phyloP scores from a whole-genome alignment of 2,329 filamentous ascomycete species.

The Cordyceps cateniannulata region DNA sequence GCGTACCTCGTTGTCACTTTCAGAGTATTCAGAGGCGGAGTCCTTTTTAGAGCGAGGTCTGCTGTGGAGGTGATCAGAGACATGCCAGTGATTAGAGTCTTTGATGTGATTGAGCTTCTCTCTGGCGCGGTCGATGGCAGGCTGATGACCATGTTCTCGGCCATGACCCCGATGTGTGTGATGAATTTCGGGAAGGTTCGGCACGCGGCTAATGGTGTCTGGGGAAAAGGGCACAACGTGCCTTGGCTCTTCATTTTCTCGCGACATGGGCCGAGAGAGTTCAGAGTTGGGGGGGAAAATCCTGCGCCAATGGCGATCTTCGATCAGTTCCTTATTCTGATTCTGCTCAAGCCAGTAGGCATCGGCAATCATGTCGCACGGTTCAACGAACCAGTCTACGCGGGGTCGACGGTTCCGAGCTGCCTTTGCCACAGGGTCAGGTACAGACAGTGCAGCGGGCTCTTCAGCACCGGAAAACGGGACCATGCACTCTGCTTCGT shows the following conservation, averaged over 20 bases:
- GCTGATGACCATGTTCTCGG: conserved; percentile 40
- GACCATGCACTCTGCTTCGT: conserved; percentile 29
- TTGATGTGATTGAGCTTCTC: conserved; percentile 53
- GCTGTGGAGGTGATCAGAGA: conserved; percentile 40
- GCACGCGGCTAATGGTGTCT: conserved; percentile 20
- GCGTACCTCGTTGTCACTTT: conserved; percentile 42
- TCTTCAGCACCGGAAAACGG: conserved; percentile 41
- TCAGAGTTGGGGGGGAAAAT: conserved; percentile 51
- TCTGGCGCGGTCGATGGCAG: conserved; percentile 52
- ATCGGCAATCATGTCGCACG: conserved; percentile 83
- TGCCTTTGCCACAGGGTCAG: conserved; percentile 36
- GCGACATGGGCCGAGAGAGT: conserved; percentile 24
- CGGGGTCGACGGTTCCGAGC: conserved; percentile 64
- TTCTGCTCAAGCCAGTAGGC: conserved; percentile 83
- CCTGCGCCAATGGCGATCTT: conserved; percentile 69
- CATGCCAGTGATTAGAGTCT: conserved; percentile 48
- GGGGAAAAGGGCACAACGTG: conserved; percentile 22
- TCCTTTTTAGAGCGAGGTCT: conserved; percentile 42
- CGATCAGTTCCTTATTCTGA: conserved; percentile 72
- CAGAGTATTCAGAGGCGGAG: conserved; percentile 56
- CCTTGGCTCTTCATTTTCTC: conserved; percentile 23
- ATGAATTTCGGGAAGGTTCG: conserved; percentile 12
- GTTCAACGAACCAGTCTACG: conserved; percentile 78
- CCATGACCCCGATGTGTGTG: conserved; percentile 24
- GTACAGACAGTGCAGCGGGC: conserved; percentile 34